These are phyloP conservation scores for Aspergillus hiratsukae DNA, from an alignment of 2,329 filamentous ascomycete species.

Conservation along the genomic window DNA sequence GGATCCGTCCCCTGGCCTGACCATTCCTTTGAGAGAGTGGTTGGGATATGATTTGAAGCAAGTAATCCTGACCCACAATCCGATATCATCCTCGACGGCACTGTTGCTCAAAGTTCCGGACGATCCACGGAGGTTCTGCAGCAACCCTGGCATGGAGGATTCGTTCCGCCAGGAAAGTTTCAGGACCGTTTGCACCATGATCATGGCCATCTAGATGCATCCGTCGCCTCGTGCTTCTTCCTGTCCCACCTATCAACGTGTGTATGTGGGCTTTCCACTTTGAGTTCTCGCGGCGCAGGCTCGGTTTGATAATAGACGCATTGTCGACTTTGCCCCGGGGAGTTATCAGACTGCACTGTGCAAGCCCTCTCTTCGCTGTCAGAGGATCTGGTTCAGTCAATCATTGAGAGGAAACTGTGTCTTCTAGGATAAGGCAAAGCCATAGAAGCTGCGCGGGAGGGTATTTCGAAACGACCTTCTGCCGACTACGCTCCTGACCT, in stretches of 20 bases:
- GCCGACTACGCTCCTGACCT: neutral
- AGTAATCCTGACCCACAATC: conserved; percentile 3
- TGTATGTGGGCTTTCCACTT: conserved; percentile 13
- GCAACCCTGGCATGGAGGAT: conserved; percentile 24
- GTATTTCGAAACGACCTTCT: neutral
- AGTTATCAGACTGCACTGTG: neutral
- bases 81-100: conserved; percentile 8
- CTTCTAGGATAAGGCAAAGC: neutral
- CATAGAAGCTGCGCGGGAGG: neutral
- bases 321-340: conserved; percentile 4
- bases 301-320: conserved; percentile 5
- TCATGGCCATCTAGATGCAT: conserved; percentile 19
- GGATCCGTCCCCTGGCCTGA: neutral
- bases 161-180: conserved; percentile 21
- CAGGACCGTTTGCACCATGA: conserved; percentile 25
- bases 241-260: conserved; percentile 8
- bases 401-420: neutral
- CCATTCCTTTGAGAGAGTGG: conserved; percentile 6
- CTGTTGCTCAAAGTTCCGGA: conserved; percentile 17
- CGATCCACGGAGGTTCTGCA: conserved; percentile 24
- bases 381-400: neutral
- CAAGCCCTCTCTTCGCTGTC: neutral
- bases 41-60: conserved; percentile 4
- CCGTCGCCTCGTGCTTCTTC: conserved; percentile 10
- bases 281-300: conserved; percentile 16